These are phyloP conservation scores for Neofusicoccum kwambonambiense DNA, from an alignment of 2,329 filamentous ascomycete genomes.

Conservation along the genomic window DNA sequence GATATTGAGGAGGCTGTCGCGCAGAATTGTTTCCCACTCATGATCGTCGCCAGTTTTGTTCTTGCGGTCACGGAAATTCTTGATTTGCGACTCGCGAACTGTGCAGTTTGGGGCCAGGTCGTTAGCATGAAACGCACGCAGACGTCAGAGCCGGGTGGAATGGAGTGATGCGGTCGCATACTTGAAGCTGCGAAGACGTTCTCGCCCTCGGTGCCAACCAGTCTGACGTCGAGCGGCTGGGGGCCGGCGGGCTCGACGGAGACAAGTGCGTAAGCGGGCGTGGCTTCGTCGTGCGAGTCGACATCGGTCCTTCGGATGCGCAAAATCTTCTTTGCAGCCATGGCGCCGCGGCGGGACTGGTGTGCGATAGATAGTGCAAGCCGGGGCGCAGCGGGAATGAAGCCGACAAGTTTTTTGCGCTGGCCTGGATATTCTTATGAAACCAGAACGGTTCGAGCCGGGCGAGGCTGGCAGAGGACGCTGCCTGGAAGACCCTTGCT, in stretches of 20 bases:
- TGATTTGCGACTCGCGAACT: slow-evolving; percentile 36
- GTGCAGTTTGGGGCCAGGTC: slow-evolving; percentile 8
- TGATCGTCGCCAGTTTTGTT: slow-evolving; percentile 36
- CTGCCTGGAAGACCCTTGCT: not conserved
- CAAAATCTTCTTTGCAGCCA: slow-evolving; percentile 43
- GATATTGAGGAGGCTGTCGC: slow-evolving; percentile 53
- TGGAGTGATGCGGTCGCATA: slow-evolving; percentile 44
- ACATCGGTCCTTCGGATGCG: slow-evolving; percentile 58
- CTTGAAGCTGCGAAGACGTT: slow-evolving; percentile 58
- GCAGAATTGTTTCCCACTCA: slow-evolving; percentile 68
- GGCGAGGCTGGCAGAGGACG: not conserved
- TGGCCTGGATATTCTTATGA: slow-evolving; percentile 1
- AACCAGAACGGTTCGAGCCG: not conserved
- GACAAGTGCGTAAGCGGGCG: slow-evolving; percentile 56
- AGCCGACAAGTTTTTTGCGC: not conserved
- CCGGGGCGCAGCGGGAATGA: slow-evolving; percentile 2
- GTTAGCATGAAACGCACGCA: slow-evolving; percentile 20
- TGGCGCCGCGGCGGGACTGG: slow-evolving; percentile 13
- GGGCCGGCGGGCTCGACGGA: slow-evolving; percentile 55
- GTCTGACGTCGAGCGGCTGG: slow-evolving; percentile 61
- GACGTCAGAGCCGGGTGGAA: slow-evolving; percentile 24
- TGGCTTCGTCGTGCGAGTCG: slow-evolving; percentile 25
- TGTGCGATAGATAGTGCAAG: not conserved
- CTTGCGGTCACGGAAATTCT: slow-evolving; percentile 18
- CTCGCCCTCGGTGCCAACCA: slow-evolving; percentile 67